phyloP scores from a whole-genome alignment of 495 filamentous ascomycete species.

The Xylaria grammica region DNA sequence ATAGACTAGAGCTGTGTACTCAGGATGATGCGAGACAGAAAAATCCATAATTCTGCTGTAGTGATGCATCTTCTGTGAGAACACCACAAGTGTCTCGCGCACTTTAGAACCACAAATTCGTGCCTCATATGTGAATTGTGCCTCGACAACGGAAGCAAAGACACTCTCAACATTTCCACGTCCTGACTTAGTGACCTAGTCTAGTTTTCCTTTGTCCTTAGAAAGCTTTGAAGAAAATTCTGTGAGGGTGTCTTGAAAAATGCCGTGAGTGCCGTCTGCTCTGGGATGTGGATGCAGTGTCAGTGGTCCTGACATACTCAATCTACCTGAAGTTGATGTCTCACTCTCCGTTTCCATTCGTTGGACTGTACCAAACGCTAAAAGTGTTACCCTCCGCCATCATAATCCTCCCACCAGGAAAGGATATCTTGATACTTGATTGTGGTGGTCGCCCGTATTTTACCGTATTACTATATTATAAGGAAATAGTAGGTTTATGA shows the following conservation, averaged over 20 bases:
- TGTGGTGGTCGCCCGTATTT: too few relatives aligned
- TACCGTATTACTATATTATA: too few relatives aligned
- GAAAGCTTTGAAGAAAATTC: not conserved
- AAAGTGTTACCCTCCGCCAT: not conserved
- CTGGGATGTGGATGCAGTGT: not conserved
- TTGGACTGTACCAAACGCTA: not conserved
- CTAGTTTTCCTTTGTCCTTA: not conserved
- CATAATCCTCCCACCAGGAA: too few relatives aligned
- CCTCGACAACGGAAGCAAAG: not conserved
- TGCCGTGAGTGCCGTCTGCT: not conserved
- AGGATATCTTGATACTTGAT: too few relatives aligned
- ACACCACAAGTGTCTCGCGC: constrained; percentile 21
- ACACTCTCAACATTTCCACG: not conserved
- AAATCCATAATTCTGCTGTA: constrained; percentile 31
- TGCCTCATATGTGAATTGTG: not conserved
- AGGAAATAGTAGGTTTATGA: too few relatives aligned
- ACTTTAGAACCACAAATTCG: constrained; percentile 14
- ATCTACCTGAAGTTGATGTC: not conserved
- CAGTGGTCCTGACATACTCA: not conserved
- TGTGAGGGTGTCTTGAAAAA: not conserved
- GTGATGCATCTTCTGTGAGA: constrained; percentile 26
- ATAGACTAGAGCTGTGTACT: constrained; percentile 44
- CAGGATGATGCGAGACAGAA: constrained; percentile 35
- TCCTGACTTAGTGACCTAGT: not conserved
- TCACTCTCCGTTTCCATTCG: not conserved